Conservation (phyloP, 2,329 filamentous ascomycete species). For the Trichoderma simmonsii region DNA sequence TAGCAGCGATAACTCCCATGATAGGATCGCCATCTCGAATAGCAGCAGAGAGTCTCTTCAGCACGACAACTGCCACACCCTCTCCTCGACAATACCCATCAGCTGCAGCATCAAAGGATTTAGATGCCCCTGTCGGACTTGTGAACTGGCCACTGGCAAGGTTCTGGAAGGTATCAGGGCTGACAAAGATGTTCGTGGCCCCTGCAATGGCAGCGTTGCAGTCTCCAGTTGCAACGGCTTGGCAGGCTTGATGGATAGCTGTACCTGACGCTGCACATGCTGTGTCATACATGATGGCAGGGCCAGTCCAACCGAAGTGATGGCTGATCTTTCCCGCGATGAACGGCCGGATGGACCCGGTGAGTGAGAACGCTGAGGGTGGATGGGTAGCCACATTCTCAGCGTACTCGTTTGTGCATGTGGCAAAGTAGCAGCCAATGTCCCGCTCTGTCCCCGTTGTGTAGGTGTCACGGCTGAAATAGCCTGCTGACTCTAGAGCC, state of each 20-base stretch:
- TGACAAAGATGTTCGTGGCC: slow-evolving; percentile 38
- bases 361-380: slow-evolving; percentile 37
- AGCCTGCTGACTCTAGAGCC: slow-evolving; percentile 32
- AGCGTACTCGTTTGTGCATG: slow-evolving; percentile 37
- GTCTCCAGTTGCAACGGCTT: slow-evolving; percentile 31
- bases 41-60: slow-evolving; percentile 41
- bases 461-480: slow-evolving; percentile 17
- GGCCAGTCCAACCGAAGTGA: slow-evolving; percentile 39
- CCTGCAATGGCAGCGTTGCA: slow-evolving; percentile 36
- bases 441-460: not conserved
- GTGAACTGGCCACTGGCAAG: slow-evolving; percentile 28
- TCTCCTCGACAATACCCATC: slow-evolving; percentile 55
- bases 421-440: slow-evolving; percentile 39
- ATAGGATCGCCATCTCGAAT: not conserved
- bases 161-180: slow-evolving; percentile 26
- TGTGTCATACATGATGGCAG: slow-evolving; percentile 36
- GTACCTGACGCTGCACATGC: slow-evolving; percentile 38
- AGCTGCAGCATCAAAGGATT: slow-evolving; percentile 35
- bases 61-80: slow-evolving; percentile 40
- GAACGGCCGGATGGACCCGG: slow-evolving; percentile 35
- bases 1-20: not conserved
- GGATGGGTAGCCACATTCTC: slow-evolving; percentile 37
- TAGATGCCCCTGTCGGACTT: slow-evolving; percentile 31
- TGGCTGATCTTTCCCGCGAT: slow-evolving; percentile 34
- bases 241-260: slow-evolving; percentile 35